These are phyloP conservation scores for Funneliformis mosseae DNA, from an alignment of 192 early-diverging fungal genomes.

Conservation along the genomic window DNA sequence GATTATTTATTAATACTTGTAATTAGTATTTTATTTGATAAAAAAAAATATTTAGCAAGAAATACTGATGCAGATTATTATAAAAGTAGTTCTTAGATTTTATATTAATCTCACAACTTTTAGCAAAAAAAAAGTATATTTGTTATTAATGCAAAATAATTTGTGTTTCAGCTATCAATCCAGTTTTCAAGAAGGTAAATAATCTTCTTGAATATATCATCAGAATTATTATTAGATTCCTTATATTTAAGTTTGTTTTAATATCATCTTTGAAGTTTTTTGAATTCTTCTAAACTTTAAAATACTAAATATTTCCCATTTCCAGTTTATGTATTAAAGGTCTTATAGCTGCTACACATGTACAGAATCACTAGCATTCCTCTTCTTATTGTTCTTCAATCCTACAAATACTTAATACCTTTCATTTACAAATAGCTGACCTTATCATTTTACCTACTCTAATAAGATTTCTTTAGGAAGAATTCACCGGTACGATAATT, in stretches of 20 bases:
- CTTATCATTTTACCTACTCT: background rate
- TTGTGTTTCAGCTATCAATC: slow-evolving; percentile 52
- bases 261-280: background rate
- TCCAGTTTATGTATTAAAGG: slow-evolving; percentile 39
- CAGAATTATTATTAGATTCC: background rate
- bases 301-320: slow-evolving; percentile 22
- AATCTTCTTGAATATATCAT: slow-evolving; percentile 36
- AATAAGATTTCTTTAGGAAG: slow-evolving; percentile 3
- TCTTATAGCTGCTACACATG: slow-evolving; percentile 31
- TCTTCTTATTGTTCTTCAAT: slow-evolving; percentile 17
- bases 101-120: slow-evolving; percentile 25
- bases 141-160: slow-evolving; percentile 33
- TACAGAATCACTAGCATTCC: background rate
- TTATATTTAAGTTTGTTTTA: background rate
- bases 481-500: background rate
- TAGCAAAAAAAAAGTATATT: slow-evolving; percentile 41
- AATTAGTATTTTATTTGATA: no score
- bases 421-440: slow-evolving; percentile 18
- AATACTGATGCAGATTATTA: slow-evolving; percentile 39
- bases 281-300: slow-evolving; percentile 15
- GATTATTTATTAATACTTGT: no score
- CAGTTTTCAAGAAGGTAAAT: slow-evolving; percentile 55
- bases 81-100: slow-evolving; percentile 33
- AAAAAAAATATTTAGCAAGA: no score
- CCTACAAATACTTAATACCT: background rate